Evolutionary conservation across 305 asterid genomes (phyloP).

Genomic region (Fraxinus dipetala): DNA sequence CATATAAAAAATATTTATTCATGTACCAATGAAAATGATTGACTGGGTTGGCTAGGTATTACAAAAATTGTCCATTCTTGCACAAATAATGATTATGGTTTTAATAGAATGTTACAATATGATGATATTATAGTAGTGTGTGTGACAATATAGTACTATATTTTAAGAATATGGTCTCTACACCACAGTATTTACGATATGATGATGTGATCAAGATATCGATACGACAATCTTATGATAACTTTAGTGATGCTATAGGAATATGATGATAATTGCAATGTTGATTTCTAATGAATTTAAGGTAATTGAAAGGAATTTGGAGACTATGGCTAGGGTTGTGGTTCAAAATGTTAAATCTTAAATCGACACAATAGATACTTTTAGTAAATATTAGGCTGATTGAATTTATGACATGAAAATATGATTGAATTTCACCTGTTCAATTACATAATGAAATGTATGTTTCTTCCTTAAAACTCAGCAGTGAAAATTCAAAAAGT

Average conservation of each 20-base stretch:
- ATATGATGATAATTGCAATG: neutral
- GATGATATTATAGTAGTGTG: too few species aligned
- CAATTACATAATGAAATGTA: too few species aligned
- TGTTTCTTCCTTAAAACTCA: too few species aligned
- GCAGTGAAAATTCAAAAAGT: too few species aligned
- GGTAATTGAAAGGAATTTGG: neutral
- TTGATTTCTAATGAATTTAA: neutral
- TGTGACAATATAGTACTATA: too few species aligned
- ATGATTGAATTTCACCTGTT: too few species aligned
- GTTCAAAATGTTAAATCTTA: neutral
- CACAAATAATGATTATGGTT: neutral
- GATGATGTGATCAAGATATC: neutral
- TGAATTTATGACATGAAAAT: too few species aligned
- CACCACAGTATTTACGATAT: too few species aligned
- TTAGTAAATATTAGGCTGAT: too few species aligned
- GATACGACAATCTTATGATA: neutral
- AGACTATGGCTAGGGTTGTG: neutral
- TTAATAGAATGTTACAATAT: too few species aligned
- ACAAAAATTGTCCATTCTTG: neutral
- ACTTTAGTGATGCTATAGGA: neutral
- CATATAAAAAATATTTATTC: neutral
- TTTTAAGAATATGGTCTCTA: too few species aligned
- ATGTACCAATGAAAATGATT: neutral
- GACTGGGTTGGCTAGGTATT: neutral
- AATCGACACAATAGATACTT: too few species aligned